Conservation (phyloP, 352 stramenopile genomes). For the Elongisporangium undulatum region DNA sequence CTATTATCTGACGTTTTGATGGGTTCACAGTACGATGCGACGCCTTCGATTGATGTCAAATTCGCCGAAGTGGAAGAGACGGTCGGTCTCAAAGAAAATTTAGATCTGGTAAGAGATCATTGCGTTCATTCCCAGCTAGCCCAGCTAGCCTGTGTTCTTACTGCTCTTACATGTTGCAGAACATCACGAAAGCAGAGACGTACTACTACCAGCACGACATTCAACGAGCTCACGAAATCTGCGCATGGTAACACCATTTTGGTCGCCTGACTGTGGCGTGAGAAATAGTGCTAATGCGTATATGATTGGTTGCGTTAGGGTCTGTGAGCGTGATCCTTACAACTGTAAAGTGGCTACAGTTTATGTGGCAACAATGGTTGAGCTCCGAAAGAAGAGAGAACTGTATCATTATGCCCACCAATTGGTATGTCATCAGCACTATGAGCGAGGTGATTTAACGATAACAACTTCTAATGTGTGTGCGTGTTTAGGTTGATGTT, state of each 20-base stretch:
- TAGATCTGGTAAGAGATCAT: constrained; percentile 49
- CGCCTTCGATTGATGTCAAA: constrained; percentile 43
- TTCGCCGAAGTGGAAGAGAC: constrained; percentile 57
- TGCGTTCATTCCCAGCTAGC: background rate
- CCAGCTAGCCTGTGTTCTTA: background rate
- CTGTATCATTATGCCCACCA: constrained; percentile 96
- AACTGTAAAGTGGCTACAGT: constrained; percentile 80
- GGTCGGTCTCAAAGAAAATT: constrained; percentile 49
- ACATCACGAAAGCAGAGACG: constrained; percentile 67
- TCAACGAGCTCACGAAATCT: constrained; percentile 72
- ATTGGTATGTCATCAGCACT: constrained; percentile 46
- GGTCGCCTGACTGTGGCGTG: background rate
- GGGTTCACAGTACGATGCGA: constrained; percentile 51
- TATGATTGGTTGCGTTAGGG: constrained; percentile 19
- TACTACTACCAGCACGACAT: constrained; percentile 88
- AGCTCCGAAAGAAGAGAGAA: constrained; percentile 91
- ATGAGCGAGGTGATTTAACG: background rate
- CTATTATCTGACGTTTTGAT: background rate
- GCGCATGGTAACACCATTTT: constrained; percentile 38
- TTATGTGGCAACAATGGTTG: constrained; percentile 88
- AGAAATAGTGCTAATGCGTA: background rate
- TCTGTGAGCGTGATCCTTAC: constrained; percentile 73
- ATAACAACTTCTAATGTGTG: background rate
- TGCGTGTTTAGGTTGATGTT: constrained; percentile 76
- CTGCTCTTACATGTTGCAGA: constrained; percentile 24